Evolutionary conservation across 2,329 filamentous ascomycete genomes (phyloP).

Genomic region (Ampelomyces quisqualis): DNA sequence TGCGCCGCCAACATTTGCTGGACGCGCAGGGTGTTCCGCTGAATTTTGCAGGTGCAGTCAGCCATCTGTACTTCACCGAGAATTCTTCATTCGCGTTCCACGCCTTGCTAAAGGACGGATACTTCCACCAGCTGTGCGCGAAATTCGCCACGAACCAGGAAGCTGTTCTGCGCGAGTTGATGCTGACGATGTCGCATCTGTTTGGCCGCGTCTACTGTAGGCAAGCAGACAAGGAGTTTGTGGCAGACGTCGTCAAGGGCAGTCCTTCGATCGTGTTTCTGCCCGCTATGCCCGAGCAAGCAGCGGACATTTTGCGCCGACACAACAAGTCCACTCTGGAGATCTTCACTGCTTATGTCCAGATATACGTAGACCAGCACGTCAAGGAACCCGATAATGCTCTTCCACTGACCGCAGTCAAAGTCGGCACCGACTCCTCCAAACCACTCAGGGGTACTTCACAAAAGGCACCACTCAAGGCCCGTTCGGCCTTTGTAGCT

Average conservation of each 20-base stretch:
- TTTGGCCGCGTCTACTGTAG: conserved; percentile 62
- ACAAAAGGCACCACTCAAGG: conserved; percentile 45
- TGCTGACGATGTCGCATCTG: conserved; percentile 69
- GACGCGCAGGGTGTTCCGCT: conserved; percentile 62
- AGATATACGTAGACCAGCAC: conserved; percentile 67
- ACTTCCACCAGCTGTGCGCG: conserved; percentile 65
- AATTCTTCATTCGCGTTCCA: conserved; percentile 77
- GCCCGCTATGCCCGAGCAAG: conserved; percentile 61
- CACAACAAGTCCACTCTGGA: conserved; percentile 67
- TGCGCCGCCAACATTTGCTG: conserved; percentile 68
- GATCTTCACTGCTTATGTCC: conserved; percentile 68
- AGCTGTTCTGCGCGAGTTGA: conserved; percentile 58
- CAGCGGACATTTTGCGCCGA: conserved; percentile 56
- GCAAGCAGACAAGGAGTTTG: conserved; percentile 51
- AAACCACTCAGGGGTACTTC: conserved; percentile 12
- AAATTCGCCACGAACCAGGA: conserved; percentile 55
- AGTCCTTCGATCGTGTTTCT: conserved; percentile 67
- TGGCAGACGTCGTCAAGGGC: conserved; percentile 53
- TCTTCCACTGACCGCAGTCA: conserved; percentile 61
- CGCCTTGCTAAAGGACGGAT: conserved; percentile 68
- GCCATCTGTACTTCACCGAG: conserved; percentile 75
- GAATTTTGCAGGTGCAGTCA: conserved; percentile 70
- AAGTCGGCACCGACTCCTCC: conserved; percentile 44
- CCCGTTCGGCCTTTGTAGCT: conserved; percentile 69
- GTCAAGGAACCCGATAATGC: conserved; percentile 54